Percentiles rank a stretch among this genome's conserved stretches.
Conservation (phyloP, 441 rosid species). For the Syzygium syzygioides region DNA sequence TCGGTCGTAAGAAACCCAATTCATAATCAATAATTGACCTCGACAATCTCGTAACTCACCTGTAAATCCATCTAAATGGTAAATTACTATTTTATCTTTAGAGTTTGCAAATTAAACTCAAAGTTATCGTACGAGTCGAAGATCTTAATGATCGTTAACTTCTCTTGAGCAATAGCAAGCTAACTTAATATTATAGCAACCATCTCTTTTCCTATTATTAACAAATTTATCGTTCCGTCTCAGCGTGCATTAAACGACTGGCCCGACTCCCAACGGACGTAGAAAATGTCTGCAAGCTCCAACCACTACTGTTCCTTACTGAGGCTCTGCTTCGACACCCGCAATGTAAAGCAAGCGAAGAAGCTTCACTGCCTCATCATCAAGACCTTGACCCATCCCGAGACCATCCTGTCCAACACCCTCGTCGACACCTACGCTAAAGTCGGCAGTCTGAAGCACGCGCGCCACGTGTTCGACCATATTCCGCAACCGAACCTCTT, state of each 20-base stretch:
- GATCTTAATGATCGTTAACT: no score
- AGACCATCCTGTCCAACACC: constrained; percentile 49
- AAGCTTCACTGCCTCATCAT: constrained; percentile 55
- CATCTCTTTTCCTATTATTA: no score
- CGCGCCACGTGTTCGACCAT: constrained; percentile 59
- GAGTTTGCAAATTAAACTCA: no score
- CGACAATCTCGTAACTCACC: no score
- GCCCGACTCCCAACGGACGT: background rate
- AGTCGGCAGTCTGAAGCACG: constrained; percentile 40
- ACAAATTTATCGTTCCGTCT: background rate
- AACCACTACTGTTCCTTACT: constrained; percentile 51
- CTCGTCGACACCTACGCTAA: constrained; percentile 37
- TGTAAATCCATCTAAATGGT: no score
- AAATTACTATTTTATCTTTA: no score
- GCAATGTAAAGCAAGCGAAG: constrained; percentile 40
- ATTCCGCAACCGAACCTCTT: constrained; percentile 51
- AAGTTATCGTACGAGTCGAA: no score
- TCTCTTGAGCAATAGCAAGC: no score
- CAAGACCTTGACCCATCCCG: constrained; percentile 45
- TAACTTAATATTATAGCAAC: no score
- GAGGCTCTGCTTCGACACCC: constrained; percentile 48
- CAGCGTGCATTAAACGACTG: background rate
- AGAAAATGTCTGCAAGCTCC: background rate
- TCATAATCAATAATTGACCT: no score
- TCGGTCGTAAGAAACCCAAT: no score